These are phyloP conservation scores for Danielia oregonensis DNA, from an alignment of 805 yeast genomes.

Conservation along the genomic window DNA sequence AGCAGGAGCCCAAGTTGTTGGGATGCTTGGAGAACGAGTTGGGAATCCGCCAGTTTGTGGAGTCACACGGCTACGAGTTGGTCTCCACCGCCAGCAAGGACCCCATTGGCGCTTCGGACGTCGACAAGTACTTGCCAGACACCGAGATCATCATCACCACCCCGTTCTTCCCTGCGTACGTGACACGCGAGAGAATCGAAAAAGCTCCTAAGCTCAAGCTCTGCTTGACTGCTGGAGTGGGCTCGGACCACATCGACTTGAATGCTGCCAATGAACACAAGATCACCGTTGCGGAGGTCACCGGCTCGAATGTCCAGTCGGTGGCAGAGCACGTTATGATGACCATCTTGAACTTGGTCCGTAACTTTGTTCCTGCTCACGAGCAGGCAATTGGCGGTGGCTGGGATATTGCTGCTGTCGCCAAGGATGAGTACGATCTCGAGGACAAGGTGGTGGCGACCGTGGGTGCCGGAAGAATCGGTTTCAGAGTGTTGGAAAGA, in stretches of 20 bases:
- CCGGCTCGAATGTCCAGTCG: slow-evolving; percentile 76
- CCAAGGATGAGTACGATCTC: slow-evolving; percentile 69
- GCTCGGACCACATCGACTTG: slow-evolving; percentile 77
- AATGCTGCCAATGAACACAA: slow-evolving; percentile 60
- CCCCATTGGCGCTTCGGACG: slow-evolving; percentile 47
- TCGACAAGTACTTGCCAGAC: slow-evolving; percentile 64
- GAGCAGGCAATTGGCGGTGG: slow-evolving; percentile 56
- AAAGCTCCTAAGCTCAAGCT: slow-evolving; percentile 70
- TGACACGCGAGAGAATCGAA: slow-evolving; percentile 61
- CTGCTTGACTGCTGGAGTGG: slow-evolving; percentile 79
- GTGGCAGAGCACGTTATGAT: slow-evolving; percentile 80
- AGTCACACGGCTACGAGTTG: slow-evolving; percentile 61
- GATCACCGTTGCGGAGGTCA: slow-evolving; percentile 72
- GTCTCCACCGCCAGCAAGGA: slow-evolving; percentile 69
- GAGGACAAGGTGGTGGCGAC: slow-evolving; percentile 78
- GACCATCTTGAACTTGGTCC: slow-evolving; percentile 66
- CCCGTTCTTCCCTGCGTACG: slow-evolving; percentile 80
- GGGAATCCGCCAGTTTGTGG: slow-evolving; percentile 64
- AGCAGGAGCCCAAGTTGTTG: slow-evolving; percentile 54
- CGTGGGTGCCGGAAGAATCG: slow-evolving; percentile 80
- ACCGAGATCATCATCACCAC: slow-evolving; percentile 78
- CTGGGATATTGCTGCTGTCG: slow-evolving; percentile 74
- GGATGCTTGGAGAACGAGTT: slow-evolving; percentile 76
- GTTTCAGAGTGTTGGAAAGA: slow-evolving; percentile 70
- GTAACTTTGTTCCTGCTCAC: slow-evolving; percentile 79